Evolutionary conservation across 1,139 yeast species (phyloP), one percentile per base, ranked within the genome.

Genomic region (Nadsonia commutata): DNA sequence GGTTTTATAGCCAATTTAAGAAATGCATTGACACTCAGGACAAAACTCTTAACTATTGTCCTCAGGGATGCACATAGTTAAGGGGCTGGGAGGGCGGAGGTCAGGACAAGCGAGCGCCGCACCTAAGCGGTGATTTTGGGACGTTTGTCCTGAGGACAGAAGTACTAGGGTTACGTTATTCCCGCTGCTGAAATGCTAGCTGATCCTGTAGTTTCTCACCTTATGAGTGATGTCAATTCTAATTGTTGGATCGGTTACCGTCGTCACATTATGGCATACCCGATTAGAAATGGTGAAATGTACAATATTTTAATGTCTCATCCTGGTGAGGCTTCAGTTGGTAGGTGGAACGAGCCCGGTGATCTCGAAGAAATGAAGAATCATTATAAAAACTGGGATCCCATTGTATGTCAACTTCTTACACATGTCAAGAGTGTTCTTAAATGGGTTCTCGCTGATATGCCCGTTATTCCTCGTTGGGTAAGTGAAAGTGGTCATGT

Each of bases 171-270:
- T 22, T 56, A 59, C n/a, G 48, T 58, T 22, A 50, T 59, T 20
- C 52, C 56, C 3, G 51, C 51, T 2, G 50, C 45, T 3, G 55
- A 51, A 19, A 51, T 56, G 52, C 43, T 49, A 13, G 50, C 52
- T 18, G 51, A 58, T 40, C 62, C 64, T 1, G 58, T 56, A 23
- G 45, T 62, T 38, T 51, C 51, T 11, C 46, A 47, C 23, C 49
- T 62, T 33, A 54, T 52, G 49, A 49, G 48, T 16, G 51, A 49
- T 11, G 60, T 64, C 16, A 55, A 60, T 41, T 56, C 60, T 41
- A 60, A 56, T 45, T 62, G 58, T 45, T 62, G 62, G 60, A 53
- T 61, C 53, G 66, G 66, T n/a, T 46, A 46, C 36, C 31, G 48
- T n/a, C 42, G 48, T 18, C 50, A 49, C 42, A 46, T 45, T 18